A percentile compares a stretch with the other conserved stretches of the same genome.
phyloP scores from a whole-genome alignment of 1,284 basidiomycete species.

The Fomitopsis pinicola region DNA sequence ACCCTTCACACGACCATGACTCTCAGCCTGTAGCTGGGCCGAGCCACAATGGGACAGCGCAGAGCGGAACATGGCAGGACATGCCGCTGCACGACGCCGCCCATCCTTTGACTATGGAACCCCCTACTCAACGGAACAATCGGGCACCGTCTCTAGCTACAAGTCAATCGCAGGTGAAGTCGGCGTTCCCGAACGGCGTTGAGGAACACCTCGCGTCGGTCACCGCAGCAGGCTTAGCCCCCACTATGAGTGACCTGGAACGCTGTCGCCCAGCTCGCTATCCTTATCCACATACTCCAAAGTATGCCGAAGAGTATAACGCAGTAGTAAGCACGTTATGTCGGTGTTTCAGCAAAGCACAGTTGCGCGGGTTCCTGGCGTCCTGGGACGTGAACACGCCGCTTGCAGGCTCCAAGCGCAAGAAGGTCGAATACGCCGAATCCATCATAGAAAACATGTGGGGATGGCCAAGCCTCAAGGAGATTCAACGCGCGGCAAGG shows the following conservation, averaged over 20 bases:
- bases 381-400: slow-evolving; percentile 39
- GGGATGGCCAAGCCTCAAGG: slow-evolving; percentile 60
- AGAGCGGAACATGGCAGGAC: background rate
- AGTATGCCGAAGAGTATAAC: slow-evolving; percentile 53
- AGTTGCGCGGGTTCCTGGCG: slow-evolving; percentile 51
- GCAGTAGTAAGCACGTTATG: slow-evolving; percentile 45
- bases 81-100: background rate
- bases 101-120: background rate
- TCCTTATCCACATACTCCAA: slow-evolving; percentile 33
- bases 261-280: slow-evolving; percentile 39
- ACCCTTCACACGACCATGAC: background rate
- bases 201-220: slow-evolving; percentile 43
- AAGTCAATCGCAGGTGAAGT: background rate
- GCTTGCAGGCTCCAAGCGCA: slow-evolving; percentile 26
- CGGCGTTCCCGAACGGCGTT: slow-evolving; percentile 23
- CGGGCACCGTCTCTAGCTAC: too few species aligned
- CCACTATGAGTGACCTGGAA: slow-evolving; percentile 54
- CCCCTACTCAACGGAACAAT: background rate
- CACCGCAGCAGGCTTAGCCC: slow-evolving; percentile 36
- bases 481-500: slow-evolving; percentile 43
- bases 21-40: slow-evolving; percentile 11
- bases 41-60: background rate
- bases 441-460: slow-evolving; percentile 61
- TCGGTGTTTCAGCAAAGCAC: slow-evolving; percentile 59
- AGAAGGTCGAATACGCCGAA: slow-evolving; percentile 47